Evolutionary conservation across 2,329 filamentous ascomycete species (phyloP), one percentile per base, ranked within the genome.

Genomic region (Coleophoma cylindrospora): DNA sequence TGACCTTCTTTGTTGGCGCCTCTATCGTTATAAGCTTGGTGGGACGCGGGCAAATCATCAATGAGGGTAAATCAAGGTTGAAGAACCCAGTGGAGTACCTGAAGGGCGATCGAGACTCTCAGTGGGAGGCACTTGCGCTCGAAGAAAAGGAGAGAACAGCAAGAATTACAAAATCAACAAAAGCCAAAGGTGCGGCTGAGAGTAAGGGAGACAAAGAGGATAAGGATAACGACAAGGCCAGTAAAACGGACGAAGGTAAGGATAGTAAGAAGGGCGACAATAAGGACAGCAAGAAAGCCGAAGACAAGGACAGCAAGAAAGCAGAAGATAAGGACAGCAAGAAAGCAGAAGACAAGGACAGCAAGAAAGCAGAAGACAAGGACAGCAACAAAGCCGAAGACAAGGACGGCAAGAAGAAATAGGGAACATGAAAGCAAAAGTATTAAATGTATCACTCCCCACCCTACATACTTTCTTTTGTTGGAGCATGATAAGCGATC

Each of bases 1-100:
- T 96, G 60, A 96, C 92, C 2, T 92, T 91, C 66, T 79, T 96
- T 53, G 91, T 96, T 27, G 91, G 92, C 37, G 75, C 81, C 40
- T 85, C 87, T 55, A 92, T 96, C 58, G 83, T 94, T 40, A 72
- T 89, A 59, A 92, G 82, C 55, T 73, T 96, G 57, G 79, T 96
- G 55, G 90, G 89, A 38, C 83, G 91, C 54, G 87, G 91, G 62
- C 86, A 91, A 71, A 65, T 66, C 40, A 49, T 59, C 17, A 19
- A 33, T 12, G 49, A 44, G 4, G 37, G 50, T 13, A 59, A 61
- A 43, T 8, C 65, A 52, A 53, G 63, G 54, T 37, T 71, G 32
- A 62, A 53, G 49, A 58, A 38, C 33, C 51, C 63, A 10, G 51
- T 54, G 4, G 63, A 64, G 17, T 61, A 63, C 45, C n/a, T 64